These are phyloP conservation scores for Berkeleyomyces rouxiae DNA, from an alignment of 2,329 filamentous ascomycete genomes.

Conservation along the genomic window DNA sequence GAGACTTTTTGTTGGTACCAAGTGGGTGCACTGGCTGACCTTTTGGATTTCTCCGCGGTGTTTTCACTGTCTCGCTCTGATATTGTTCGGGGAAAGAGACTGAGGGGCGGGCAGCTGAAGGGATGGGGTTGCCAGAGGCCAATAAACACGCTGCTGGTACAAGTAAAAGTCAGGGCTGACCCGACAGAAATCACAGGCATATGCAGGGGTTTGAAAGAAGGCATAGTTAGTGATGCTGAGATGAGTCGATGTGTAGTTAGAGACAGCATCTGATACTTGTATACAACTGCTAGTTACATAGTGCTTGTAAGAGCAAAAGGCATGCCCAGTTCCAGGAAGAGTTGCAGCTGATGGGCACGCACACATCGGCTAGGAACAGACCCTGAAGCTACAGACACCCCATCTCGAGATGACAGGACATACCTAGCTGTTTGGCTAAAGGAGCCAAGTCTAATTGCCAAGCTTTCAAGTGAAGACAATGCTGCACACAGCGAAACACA, in stretches of 20 bases:
- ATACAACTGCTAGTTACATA: too few relatives aligned
- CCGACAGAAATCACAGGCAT: neutral
- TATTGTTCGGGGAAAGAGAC: too few relatives aligned
- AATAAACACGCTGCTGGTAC: neutral
- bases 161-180: neutral
- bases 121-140: too few relatives aligned
- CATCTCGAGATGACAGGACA: constrained; percentile 6
- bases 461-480: neutral
- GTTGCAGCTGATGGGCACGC: neutral
- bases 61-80: neutral
- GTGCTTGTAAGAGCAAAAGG: neutral
- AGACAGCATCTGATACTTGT: neutral
- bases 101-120: too few relatives aligned
- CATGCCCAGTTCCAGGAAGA: neutral
- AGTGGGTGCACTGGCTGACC: neutral
- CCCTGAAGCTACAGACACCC: neutral
- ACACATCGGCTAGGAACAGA: neutral
- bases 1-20: neutral
- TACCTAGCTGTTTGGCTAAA: constrained; percentile 4
- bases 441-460: neutral
- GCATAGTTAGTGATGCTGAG: neutral
- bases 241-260: neutral
- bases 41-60: neutral
- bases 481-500: neutral
- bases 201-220: neutral